Evolutionary conservation across 768 basidiomycete genomes (phyloP).

Genomic region (Gyrodon lividus): DNA sequence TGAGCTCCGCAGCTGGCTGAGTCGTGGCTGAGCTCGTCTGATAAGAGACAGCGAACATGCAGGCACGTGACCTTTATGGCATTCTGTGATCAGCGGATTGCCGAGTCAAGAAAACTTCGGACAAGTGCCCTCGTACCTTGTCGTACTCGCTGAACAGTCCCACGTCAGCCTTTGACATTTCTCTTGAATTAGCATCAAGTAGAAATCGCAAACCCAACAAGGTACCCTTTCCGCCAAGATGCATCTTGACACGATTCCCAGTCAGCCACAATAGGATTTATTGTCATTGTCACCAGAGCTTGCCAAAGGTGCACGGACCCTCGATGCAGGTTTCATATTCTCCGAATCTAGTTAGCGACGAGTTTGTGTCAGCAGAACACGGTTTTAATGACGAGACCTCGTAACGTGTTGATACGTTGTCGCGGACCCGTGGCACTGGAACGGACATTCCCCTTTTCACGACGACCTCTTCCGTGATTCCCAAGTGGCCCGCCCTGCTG

Average conservation of each 20-base stretch:
- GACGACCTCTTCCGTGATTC: neutral
- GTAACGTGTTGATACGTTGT: neutral
- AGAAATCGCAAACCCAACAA: neutral
- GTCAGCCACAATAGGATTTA: neutral
- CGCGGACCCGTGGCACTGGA: neutral
- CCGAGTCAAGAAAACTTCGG: no score
- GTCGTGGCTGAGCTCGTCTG: neutral
- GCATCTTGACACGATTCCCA: neutral
- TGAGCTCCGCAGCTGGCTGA: no score
- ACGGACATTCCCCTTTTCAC: neutral
- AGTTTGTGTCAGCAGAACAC: neutral
- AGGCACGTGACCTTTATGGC: neutral
- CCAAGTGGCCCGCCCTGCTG: neutral
- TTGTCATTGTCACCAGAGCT: neutral
- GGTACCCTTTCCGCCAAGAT: neutral
- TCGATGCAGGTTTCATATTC: neutral
- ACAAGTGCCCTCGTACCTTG: neutral
- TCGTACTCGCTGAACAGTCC: neutral
- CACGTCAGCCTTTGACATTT: neutral
- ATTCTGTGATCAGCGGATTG: neutral
- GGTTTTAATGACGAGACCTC: neutral
- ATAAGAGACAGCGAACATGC: no score
- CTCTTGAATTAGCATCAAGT: neutral
- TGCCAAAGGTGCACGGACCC: neutral
- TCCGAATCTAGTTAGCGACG: neutral